Conservation (phyloP, 139 green algal species). For the Micractinium sp. region DNA sequence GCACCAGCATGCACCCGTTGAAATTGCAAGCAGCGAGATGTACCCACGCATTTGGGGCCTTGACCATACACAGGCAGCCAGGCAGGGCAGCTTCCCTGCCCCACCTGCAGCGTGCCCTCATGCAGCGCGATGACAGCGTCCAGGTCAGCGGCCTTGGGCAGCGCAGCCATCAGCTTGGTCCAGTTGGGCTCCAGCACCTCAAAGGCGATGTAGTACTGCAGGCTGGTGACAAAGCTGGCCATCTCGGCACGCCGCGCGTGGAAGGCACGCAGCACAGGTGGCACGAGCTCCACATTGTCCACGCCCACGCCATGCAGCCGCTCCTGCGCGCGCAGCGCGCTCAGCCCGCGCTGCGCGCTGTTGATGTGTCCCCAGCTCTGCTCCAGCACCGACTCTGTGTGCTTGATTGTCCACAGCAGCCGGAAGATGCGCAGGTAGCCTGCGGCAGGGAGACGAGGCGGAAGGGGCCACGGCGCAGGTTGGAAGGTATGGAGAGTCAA, state of each 20-base stretch:
- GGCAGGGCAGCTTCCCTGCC: too few relatives aligned
- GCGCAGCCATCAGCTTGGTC: constrained; percentile 55
- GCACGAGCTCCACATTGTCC: constrained; percentile 40
- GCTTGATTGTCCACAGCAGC: constrained; percentile 92
- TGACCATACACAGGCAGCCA: too few relatives aligned
- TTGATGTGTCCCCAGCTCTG: constrained; percentile 79
- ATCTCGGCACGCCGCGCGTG: constrained; percentile 85
- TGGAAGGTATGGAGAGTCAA: too few relatives aligned
- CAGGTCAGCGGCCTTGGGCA: constrained; percentile 72
- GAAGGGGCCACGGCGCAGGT: background rate
- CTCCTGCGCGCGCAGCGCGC: constrained; percentile 24
- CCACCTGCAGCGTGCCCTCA: constrained; percentile 68
- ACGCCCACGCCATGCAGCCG: constrained; percentile 30
- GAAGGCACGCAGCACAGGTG: constrained; percentile 59
- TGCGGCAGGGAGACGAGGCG: constrained; percentile 36
- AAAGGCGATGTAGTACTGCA: constrained; percentile 96
- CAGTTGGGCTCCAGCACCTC: constrained; percentile 82
- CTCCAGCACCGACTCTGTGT: constrained; percentile 78
- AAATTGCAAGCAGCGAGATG: too few relatives aligned
- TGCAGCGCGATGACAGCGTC: constrained; percentile 86
- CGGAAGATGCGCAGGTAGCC: constrained; percentile 83
- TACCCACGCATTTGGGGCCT: too few relatives aligned
- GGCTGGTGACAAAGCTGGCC: constrained; percentile 87
- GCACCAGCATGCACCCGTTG: background rate
- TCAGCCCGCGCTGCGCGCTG: constrained; percentile 53